Conservation (phyloP, 441 rosid genomes). For the Adansonia gregorii region DNA sequence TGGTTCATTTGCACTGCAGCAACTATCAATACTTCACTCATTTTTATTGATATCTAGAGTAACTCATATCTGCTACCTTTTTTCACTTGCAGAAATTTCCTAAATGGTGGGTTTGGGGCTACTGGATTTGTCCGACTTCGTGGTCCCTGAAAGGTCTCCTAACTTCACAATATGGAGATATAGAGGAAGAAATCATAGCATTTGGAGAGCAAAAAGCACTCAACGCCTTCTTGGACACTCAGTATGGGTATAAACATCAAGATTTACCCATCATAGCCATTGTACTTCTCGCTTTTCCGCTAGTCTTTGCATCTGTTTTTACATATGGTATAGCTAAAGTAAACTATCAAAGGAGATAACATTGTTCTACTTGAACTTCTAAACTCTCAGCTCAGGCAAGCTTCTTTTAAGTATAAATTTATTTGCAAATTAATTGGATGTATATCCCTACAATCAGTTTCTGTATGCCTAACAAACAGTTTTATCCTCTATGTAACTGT, state of each 20-base stretch:
- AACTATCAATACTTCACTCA: not conserved
- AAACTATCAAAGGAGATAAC: slow-evolving; percentile 41
- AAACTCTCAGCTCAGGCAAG: not conserved
- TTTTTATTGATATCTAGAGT: not conserved
- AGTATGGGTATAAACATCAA: slow-evolving; percentile 36
- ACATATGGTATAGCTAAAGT: slow-evolving; percentile 38
- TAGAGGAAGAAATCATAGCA: slow-evolving; percentile 34
- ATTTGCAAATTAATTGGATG: not conserved
- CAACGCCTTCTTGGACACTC: slow-evolving; percentile 32
- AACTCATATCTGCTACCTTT: not conserved
- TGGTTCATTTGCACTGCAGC: slow-evolving; percentile 1
- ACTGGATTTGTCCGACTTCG: slow-evolving; percentile 45
- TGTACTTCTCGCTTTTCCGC: slow-evolving; percentile 37
- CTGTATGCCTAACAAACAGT: not conserved
- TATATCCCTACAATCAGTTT: not conserved
- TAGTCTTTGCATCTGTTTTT: slow-evolving; percentile 36
- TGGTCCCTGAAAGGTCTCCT: slow-evolving; percentile 49
- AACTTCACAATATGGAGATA: slow-evolving; percentile 47
- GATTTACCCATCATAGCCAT: slow-evolving; percentile 35
- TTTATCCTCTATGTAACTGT: not conserved
- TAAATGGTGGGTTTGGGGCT: slow-evolving; percentile 32
- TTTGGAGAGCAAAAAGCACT: slow-evolving; percentile 38
- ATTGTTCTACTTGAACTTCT: slow-evolving; percentile 1
- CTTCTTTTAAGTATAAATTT: not conserved
- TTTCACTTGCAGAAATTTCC: slow-evolving; percentile 40